A percentile compares a stretch with the other conserved stretches of the same genome.
These are phyloP conservation scores for Leptographium galeiforme DNA, from an alignment of 2,329 filamentous ascomycete species.

Conservation along the genomic window DNA sequence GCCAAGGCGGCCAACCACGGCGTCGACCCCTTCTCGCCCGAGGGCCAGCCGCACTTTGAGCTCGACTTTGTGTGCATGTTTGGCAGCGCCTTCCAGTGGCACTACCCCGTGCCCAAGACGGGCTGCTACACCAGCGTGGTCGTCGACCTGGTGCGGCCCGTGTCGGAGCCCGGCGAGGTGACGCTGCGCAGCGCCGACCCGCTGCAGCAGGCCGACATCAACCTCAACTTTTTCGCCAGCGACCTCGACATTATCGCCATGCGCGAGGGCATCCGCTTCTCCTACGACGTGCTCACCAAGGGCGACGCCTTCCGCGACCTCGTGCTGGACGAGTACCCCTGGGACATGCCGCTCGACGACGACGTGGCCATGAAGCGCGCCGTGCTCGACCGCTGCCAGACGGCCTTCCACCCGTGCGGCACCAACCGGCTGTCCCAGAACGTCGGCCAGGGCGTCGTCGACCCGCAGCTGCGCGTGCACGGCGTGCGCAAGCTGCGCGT, in stretches of 20 bases:
- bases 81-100: constrained; percentile 32
- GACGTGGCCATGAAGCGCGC: constrained; percentile 42
- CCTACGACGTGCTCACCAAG: constrained; percentile 42
- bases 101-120: constrained; percentile 24
- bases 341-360: constrained; percentile 41
- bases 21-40: constrained; percentile 39
- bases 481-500: constrained; percentile 39
- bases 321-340: constrained; percentile 41
- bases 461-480: constrained; percentile 35
- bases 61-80: constrained; percentile 50
- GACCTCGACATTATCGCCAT: constrained; percentile 43
- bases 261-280: constrained; percentile 42
- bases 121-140: constrained; percentile 45
- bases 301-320: constrained; percentile 44
- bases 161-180: constrained; percentile 36
- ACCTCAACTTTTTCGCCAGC: constrained; percentile 45
- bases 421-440: constrained; percentile 37
- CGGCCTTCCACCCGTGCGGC: constrained; percentile 45
- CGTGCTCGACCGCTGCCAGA: constrained; percentile 46
- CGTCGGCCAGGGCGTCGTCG: constrained; percentile 38
- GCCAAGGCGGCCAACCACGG: constrained; percentile 27
- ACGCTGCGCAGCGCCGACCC: constrained; percentile 42
- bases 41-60: constrained; percentile 47
- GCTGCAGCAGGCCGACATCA: constrained; percentile 42
- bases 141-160: constrained; percentile 28